Evolutionary conservation across 345 rosid species (phyloP).

Genomic region (Carallia brachiata): DNA sequence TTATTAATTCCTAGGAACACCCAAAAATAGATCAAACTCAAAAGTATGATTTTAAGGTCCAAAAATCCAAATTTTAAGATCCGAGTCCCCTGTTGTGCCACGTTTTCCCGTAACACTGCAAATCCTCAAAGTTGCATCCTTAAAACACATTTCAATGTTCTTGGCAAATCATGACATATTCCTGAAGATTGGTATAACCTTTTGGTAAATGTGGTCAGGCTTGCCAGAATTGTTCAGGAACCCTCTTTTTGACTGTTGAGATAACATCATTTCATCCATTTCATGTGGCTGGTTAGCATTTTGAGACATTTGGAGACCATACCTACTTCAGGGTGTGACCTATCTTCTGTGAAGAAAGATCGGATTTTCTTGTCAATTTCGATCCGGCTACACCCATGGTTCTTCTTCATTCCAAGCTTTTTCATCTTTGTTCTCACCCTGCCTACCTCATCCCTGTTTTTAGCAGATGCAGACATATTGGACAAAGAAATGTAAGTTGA

Average conservation of each 20-base stretch:
- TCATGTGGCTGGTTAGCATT: slow-evolving; percentile 51
- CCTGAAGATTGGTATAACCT: too few relatives aligned
- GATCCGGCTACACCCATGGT: slow-evolving; percentile 77
- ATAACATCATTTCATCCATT: slow-evolving; percentile 29
- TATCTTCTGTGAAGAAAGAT: slow-evolving; percentile 49
- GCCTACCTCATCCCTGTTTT: slow-evolving; percentile 61
- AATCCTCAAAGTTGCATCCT: neutral
- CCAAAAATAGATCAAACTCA: too few relatives aligned
- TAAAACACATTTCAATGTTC: too few relatives aligned
- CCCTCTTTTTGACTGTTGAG: neutral
- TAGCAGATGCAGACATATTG: slow-evolving; percentile 50
- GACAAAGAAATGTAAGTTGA: slow-evolving; percentile 45
- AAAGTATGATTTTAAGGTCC: too few relatives aligned
- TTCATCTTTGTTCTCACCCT: slow-evolving; percentile 55
- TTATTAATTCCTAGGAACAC: too few relatives aligned
- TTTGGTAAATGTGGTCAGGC: too few relatives aligned
- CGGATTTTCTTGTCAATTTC: slow-evolving; percentile 51
- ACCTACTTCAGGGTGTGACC: slow-evolving; percentile 33
- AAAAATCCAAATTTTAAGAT: neutral
- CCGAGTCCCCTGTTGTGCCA: neutral
- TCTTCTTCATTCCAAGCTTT: slow-evolving; percentile 57
- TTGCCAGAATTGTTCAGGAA: too few relatives aligned
- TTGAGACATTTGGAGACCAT: slow-evolving; percentile 43
- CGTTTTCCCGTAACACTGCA: neutral
- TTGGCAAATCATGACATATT: too few relatives aligned